These are phyloP conservation scores for Fusarium sp. DNA, from an alignment of 2,329 filamentous ascomycete genomes.

Conservation along the genomic window DNA sequence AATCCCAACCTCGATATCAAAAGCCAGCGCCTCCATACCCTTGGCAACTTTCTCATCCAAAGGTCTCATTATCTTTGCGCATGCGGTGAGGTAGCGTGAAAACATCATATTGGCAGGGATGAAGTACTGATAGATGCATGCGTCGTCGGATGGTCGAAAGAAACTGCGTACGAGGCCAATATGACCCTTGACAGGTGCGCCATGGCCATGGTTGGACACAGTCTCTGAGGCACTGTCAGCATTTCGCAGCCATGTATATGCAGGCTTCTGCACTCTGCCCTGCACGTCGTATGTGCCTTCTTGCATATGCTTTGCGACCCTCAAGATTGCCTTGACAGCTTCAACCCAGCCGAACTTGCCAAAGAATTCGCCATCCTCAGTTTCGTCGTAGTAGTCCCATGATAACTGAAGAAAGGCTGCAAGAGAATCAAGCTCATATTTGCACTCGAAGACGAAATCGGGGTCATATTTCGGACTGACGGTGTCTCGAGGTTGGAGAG, in stretches of 20 bases:
- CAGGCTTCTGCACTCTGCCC: slow-evolving; percentile 62
- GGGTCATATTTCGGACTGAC: slow-evolving; percentile 71
- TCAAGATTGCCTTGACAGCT: slow-evolving; percentile 74
- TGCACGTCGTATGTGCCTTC: slow-evolving; percentile 74
- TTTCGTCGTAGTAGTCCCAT: slow-evolving; percentile 80
- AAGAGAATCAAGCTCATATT: slow-evolving; percentile 92
- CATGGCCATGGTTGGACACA: slow-evolving; percentile 76
- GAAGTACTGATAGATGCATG: slow-evolving; percentile 84
- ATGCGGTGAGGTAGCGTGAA: slow-evolving; percentile 64
- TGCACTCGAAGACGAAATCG: slow-evolving; percentile 87
- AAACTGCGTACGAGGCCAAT: slow-evolving; percentile 86
- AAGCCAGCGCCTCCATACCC: slow-evolving; percentile 66
- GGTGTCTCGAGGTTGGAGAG: slow-evolving; percentile 55
- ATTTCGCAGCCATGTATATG: slow-evolving; percentile 79
- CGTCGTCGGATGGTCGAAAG: slow-evolving; percentile 90
- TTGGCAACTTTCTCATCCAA: slow-evolving; percentile 60
- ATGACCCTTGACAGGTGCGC: slow-evolving; percentile 79
- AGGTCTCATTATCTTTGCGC: slow-evolving; percentile 55
- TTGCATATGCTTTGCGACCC: slow-evolving; percentile 74
- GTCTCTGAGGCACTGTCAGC: slow-evolving; percentile 83
- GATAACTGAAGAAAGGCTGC: slow-evolving; percentile 85
- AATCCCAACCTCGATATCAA: slow-evolving; percentile 68
- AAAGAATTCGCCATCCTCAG: slow-evolving; percentile 77
- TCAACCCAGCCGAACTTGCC: slow-evolving; percentile 74
- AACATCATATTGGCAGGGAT: slow-evolving; percentile 93